Base-by-base conservation (phyloP, 352 stramenopile species). In the Globisporangium viniferum region DNA sequence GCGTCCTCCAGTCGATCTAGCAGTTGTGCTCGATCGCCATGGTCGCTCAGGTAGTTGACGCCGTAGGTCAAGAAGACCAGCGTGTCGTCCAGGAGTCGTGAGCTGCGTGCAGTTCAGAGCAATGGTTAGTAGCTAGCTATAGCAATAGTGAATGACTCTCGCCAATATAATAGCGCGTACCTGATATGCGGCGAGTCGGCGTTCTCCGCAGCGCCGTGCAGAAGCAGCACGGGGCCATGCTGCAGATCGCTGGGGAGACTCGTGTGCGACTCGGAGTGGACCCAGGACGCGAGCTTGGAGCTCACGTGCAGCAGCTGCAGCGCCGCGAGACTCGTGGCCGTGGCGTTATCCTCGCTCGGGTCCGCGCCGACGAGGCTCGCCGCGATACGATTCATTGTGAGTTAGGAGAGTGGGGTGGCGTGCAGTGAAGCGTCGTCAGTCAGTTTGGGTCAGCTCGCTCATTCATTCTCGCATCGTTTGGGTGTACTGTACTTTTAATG, bases 31-130 rank as follows among this genome's bases (percentile, higher is more conserved):
- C 67, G 56, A 48, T 71, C 33, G 31, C 61, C 65, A n/a, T 70
- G 72, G 24, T 70, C 64, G 5, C 71, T 61, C 10, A 90, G 64
- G 57, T 75, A 87, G 49, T 70, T 68, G 27, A 54, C 62, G 20
- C 82, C 82, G 48, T 82, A 87, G 48, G 70, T 83, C 9, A 83
- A 57, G 58, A 90, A 56, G 22, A 83, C 73, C n/a, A 86, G 63
- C 2, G 73, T 79, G 67, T 88, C 82, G 53, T 82, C 75, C 44
- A 84, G 64, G 48, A 83, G 59, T 10, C 60, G 60, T 18, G 62
- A 73, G 71, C 39, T 69, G 51, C 49, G 69, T 70, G 8, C 8
- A 62, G 12, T 22, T 29, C 8, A 41, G 41, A 20, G 22, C 8
- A 5, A 12, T 60, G 31, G 7, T 59, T 24, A 58, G 35, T n/a